Percentiles rank a stretch among this genome's conserved stretches.
Evolutionary conservation across 331 rosid genomes (phyloP).

Genomic region (Arachis monticola): DNA sequence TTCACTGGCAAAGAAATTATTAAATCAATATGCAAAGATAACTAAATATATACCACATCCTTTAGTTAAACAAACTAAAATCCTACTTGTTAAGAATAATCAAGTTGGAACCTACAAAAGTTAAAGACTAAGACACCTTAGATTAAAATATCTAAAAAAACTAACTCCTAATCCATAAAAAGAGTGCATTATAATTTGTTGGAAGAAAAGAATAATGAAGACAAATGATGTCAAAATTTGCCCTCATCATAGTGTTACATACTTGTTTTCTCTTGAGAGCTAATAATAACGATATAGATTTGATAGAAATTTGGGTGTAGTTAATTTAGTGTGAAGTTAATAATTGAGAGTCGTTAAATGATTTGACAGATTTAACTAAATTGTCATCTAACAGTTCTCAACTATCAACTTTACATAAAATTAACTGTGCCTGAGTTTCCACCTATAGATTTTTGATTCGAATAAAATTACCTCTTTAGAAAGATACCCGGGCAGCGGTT

Average conservation of each 20-base stretch:
- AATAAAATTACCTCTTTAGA: too few relatives aligned
- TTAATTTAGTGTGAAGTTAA: too few relatives aligned
- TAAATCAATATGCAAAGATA: neutral
- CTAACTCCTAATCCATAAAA: neutral
- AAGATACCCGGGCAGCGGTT: neutral
- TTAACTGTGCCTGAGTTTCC: too few relatives aligned
- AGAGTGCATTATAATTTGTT: neutral
- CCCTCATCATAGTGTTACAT: too few relatives aligned
- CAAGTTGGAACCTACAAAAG: slow-evolving; percentile 27
- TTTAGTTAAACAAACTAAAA: neutral
- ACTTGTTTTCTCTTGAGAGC: too few relatives aligned
- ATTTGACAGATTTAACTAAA: too few relatives aligned
- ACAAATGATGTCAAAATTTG: neutral
- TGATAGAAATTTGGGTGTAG: too few relatives aligned
- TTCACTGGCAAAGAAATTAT: neutral
- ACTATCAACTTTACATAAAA: too few relatives aligned
- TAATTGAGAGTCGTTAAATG: too few relatives aligned
- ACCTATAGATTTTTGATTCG: too few relatives aligned
- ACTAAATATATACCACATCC: neutral
- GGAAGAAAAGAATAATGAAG: neutral
- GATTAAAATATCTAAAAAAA: neutral
- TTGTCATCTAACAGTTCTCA: too few relatives aligned
- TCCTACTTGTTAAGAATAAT: neutral
- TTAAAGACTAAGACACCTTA: neutral
- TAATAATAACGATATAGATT: too few relatives aligned